Evolutionary conservation across 225 moss, liverwort and hornwort genomes (phyloP).

Genomic region (Marchantia polymorpha): DNA sequence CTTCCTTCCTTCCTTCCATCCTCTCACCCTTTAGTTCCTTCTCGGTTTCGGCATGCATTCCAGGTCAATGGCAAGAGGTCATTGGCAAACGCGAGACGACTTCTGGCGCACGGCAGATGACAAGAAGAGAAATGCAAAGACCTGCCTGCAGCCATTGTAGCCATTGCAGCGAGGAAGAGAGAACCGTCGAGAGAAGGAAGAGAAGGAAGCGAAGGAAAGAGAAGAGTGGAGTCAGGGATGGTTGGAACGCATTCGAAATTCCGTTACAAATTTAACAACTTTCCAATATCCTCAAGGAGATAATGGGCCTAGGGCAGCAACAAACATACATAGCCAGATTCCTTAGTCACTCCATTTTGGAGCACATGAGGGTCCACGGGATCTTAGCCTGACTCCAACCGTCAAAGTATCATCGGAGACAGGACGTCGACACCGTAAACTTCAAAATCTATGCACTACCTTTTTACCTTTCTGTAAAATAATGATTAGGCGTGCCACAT

Average conservation of each 20-base stretch:
- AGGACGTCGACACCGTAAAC: neutral
- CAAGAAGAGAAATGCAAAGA: neutral
- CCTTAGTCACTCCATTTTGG: neutral
- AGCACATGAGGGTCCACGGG: neutral
- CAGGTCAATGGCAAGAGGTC: neutral
- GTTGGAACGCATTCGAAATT: neutral
- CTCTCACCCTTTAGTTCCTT: neutral
- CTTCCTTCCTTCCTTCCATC: neutral
- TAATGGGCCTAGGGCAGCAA: neutral
- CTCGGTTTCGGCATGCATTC: neutral
- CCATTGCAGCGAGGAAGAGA: too few relatives aligned
- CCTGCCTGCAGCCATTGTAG: too few relatives aligned
- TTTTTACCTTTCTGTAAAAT: neutral
- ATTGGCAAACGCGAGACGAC: neutral
- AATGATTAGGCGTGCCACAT: slow-evolving; percentile 3
- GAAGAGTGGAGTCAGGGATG: too few relatives aligned
- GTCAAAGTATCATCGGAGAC: slow-evolving; percentile 8
- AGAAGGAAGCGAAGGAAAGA: too few relatives aligned
- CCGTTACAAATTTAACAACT: neutral
- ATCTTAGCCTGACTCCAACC: slow-evolving; percentile 10
- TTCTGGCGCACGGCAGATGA: neutral
- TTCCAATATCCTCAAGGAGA: neutral
- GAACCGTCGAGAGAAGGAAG: too few relatives aligned
- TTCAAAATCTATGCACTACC: slow-evolving; percentile 6
- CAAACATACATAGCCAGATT: neutral